Evolutionary conservation across 768 basidiomycete genomes (phyloP), one percentile per base, ranked within the genome.

Genomic region (Rhodotorula taiwanensis): DNA sequence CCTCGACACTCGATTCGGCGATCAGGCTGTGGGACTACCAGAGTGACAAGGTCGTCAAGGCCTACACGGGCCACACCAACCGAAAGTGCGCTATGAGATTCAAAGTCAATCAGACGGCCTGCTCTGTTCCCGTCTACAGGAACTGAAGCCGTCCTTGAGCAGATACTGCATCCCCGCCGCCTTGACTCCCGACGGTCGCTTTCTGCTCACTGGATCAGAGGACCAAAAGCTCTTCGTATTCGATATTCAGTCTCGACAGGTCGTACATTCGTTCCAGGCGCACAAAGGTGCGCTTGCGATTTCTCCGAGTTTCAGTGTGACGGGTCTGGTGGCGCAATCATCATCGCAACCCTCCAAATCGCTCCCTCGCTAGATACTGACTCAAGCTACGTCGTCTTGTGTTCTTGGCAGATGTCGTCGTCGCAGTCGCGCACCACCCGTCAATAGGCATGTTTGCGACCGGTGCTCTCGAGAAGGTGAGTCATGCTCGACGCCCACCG

Each of bases 21-120:
- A 85, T 98, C 62, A 84, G 94, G 3, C 78, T 99, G 21, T 98
- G 95, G 92, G 88, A 94, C 75, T 91, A 87, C 73, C 89, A 91
- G 63, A 86, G 83, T 13, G 88, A 89, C 7, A 85, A 86, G 62
- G 90, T 90, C 70, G 84, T 94, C 28, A 97, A 98, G 78, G 94
- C 92, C 5, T 92, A 92, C 72, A 83, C 81, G 0, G 90, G 92
- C 0, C 92, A 94, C 73, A 79, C 79, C 7, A 94, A 92, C 75
- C 83, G 88, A 51, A 89, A 88, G 36, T 94, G 86, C n/a, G n/a
- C n/a, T n/a, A n/a, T n/a, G n/a, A n/a, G n/a, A n/a, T n/a, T n/a
- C n/a, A n/a, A n/a, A n/a, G n/a, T n/a, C n/a, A n/a, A n/a, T n/a
- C n/a, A n/a, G n/a, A n/a, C n/a, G n/a, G n/a, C n/a, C n/a, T n/a